These are phyloP conservation scores for Sporothrix protearum DNA, from an alignment of 2,329 filamentous ascomycete species.

Conservation along the genomic window DNA sequence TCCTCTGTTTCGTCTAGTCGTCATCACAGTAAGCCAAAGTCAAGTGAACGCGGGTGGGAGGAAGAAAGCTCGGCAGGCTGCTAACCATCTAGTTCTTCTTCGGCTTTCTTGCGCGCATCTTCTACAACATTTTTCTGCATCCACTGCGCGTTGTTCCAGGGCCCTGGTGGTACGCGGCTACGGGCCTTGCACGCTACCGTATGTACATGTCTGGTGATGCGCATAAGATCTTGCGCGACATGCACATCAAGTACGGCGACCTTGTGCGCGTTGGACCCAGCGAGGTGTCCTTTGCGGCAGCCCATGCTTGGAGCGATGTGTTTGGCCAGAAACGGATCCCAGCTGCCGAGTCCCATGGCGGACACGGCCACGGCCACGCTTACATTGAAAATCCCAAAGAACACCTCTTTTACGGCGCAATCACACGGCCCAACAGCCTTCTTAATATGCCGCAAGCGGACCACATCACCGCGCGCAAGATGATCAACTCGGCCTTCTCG, in stretches of 20 bases:
- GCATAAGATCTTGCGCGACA: constrained; percentile 23
- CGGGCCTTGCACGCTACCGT: constrained; percentile 22
- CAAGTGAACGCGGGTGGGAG: neutral
- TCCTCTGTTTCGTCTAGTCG: neutral
- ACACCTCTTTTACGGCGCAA: constrained; percentile 12
- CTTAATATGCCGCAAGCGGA: constrained; percentile 12
- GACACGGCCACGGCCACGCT: neutral
- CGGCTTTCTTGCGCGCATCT: constrained; percentile 2
- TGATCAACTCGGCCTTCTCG: constrained; percentile 24
- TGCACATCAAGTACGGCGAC: constrained; percentile 40
- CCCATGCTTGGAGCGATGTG: constrained; percentile 38
- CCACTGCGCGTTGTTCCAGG: constrained; percentile 37
- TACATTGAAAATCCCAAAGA: constrained; percentile 26
- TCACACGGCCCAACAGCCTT: constrained; percentile 17
- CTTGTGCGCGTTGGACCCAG: constrained; percentile 44
- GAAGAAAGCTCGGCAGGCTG: too few species aligned
- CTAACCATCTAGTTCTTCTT: neutral
- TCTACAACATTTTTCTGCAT: constrained; percentile 30
- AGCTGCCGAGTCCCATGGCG: neutral
- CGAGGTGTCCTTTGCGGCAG: constrained; percentile 41
- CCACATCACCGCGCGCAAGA: constrained; percentile 21
- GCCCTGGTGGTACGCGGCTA: constrained; percentile 33
- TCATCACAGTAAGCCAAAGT: constrained; percentile 1
- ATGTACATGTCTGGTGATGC: neutral
- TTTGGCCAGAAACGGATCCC: constrained; percentile 27